These are phyloP conservation scores for Ophiostoma ips DNA, from an alignment of 2,329 filamentous ascomycete genomes.

Conservation along the genomic window DNA sequence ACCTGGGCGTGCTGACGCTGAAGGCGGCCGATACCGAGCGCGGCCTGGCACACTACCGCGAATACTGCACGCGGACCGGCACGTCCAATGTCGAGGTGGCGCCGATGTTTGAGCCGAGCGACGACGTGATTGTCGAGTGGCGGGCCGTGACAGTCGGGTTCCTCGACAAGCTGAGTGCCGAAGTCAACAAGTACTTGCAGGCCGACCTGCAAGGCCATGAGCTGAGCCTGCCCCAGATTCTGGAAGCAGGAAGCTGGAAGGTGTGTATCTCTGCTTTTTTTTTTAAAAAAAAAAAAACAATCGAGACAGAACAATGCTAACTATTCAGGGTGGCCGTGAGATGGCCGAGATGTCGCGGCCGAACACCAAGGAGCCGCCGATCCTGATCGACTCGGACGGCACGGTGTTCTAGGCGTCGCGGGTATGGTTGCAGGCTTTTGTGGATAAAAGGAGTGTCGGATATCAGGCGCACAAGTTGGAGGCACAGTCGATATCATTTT, in stretches of 20 bases:
- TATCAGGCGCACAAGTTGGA: no score
- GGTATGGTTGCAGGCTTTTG: no score
- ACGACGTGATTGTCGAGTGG: slow-evolving; percentile 53
- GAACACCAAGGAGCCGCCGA: slow-evolving; percentile 92
- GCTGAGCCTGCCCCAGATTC: slow-evolving; percentile 70
- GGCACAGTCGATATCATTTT: no score
- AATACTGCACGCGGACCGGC: slow-evolving; percentile 58
- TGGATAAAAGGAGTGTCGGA: background rate
- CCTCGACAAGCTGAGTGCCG: slow-evolving; percentile 37
- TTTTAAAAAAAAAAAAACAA: no score
- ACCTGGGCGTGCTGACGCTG: slow-evolving; percentile 60
- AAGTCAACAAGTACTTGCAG: slow-evolving; percentile 50
- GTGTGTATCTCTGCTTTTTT: slow-evolving; percentile 35
- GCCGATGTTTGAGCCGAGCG: slow-evolving; percentile 43
- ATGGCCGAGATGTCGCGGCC: slow-evolving; percentile 90
- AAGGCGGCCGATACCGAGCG: slow-evolving; percentile 30
- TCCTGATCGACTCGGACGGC: slow-evolving; percentile 90
- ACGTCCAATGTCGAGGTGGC: slow-evolving; percentile 44
- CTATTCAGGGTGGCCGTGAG: slow-evolving; percentile 66
- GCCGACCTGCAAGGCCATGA: slow-evolving; percentile 52
- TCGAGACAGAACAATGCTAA: background rate
- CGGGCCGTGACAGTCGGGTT: slow-evolving; percentile 48
- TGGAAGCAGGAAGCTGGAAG: slow-evolving; percentile 98
- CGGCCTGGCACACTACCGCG: slow-evolving; percentile 34
- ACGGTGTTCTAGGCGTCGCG: slow-evolving; percentile 74